These are phyloP conservation scores for Termitomyces sp. DNA, from an alignment of 768 basidiomycete genomes.

Conservation along the genomic window DNA sequence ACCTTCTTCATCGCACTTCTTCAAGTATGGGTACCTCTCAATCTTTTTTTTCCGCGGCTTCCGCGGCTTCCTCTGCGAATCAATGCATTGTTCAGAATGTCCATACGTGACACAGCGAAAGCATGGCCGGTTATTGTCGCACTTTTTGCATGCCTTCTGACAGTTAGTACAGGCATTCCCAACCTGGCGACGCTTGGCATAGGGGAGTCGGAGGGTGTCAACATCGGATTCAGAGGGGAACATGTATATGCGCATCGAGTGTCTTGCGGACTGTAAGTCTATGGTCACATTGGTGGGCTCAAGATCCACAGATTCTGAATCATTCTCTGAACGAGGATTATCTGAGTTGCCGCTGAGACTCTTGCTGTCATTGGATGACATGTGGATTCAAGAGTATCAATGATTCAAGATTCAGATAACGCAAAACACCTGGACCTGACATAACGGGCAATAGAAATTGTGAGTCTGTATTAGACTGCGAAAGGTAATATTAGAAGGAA, in stretches of 20 bases:
- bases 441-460: too few relatives aligned
- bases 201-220: slow-evolving; percentile 44
- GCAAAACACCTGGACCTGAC: too few relatives aligned
- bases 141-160: slow-evolving; percentile 90
- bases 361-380: slow-evolving; percentile 32
- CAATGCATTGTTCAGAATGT: slow-evolving; percentile 80
- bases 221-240: slow-evolving; percentile 57
- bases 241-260: slow-evolving; percentile 69
- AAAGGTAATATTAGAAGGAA: too few relatives aligned
- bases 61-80: slow-evolving; percentile 90
- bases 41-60: slow-evolving; percentile 87
- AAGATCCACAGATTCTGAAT: too few relatives aligned
- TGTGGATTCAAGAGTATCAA: too few relatives aligned
- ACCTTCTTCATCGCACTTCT: slow-evolving; percentile 94
- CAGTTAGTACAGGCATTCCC: slow-evolving; percentile 91
- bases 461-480: too few relatives aligned
- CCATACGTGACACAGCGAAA: slow-evolving; percentile 92
- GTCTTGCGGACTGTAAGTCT: slow-evolving; percentile 47
- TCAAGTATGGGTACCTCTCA: slow-evolving; percentile 87
- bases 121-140: slow-evolving; percentile 88
- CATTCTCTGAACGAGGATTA: slow-evolving; percentile 28
- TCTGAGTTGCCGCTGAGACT: slow-evolving; percentile 31
- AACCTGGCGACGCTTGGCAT: slow-evolving; percentile 81
- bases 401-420: too few relatives aligned
- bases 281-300: slow-evolving; percentile 32